Conservation (phyloP, 805 yeast species). For the Priceomyces carsonii region DNA sequence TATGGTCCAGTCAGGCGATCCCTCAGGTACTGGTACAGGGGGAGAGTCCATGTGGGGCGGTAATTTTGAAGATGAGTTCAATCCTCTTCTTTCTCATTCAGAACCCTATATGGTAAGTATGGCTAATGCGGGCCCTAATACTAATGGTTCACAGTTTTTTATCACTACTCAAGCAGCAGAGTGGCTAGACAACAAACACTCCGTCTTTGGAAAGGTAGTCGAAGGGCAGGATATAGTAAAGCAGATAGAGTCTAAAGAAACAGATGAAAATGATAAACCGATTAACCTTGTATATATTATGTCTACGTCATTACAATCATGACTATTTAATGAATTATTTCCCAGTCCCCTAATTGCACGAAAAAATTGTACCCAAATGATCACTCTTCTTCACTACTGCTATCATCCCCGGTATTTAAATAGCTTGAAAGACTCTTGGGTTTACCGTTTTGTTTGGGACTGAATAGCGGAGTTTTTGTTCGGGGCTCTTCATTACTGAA, state of each 20-base stretch:
- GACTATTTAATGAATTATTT: background rate
- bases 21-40: slow-evolving; percentile 25
- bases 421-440: slow-evolving; percentile 2
- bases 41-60: slow-evolving; percentile 29
- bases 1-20: slow-evolving; percentile 29
- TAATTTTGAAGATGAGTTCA: slow-evolving; percentile 27
- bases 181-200: slow-evolving; percentile 24
- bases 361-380: background rate
- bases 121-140: slow-evolving; percentile 66
- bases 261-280: slow-evolving; percentile 21
- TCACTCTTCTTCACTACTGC: slow-evolving; percentile 3
- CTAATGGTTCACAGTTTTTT: slow-evolving; percentile 51
- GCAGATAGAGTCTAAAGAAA: slow-evolving; percentile 18
- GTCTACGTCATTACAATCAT: slow-evolving; percentile 17
- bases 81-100: slow-evolving; percentile 23
- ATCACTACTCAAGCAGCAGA: slow-evolving; percentile 25
- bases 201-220: slow-evolving; percentile 26
- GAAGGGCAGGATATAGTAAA: slow-evolving; percentile 21
- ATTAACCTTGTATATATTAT: slow-evolving; percentile 20
- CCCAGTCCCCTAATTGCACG: background rate
- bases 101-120: slow-evolving; percentile 45
- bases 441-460: background rate
- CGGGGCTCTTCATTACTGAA: slow-evolving; percentile 6
- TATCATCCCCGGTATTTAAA: slow-evolving; percentile 2
- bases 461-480: background rate